Conservation (phyloP, 305 asterid genomes). For the Stenogyne calaminthoides region DNA sequence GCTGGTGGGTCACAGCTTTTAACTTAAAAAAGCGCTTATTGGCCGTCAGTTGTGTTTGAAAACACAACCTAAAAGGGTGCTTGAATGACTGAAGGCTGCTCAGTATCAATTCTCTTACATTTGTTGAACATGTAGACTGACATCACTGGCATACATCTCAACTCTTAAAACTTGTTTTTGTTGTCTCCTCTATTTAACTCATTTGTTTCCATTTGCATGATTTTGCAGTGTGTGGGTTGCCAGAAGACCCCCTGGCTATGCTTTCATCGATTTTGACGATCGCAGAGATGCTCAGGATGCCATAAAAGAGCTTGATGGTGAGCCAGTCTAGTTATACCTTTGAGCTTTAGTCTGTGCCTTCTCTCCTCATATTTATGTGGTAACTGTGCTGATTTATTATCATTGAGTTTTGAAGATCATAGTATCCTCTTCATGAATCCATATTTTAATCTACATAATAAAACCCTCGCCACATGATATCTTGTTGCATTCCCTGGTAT, state of each 20-base stretch:
- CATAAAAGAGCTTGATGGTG: slow-evolving; percentile 77
- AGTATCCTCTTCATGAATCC: background rate
- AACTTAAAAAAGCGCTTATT: no score
- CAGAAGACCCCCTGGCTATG: slow-evolving; percentile 95
- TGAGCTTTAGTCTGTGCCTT: background rate
- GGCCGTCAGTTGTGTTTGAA: no score
- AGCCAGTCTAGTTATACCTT: slow-evolving; percentile 4
- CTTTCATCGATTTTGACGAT: slow-evolving; percentile 89
- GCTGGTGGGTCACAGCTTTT: no score
- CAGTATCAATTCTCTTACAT: background rate
- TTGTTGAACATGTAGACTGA: background rate
- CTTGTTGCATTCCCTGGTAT: background rate
- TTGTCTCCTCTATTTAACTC: background rate
- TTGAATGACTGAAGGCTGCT: background rate
- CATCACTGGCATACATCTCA: background rate
- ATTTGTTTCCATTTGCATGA: background rate
- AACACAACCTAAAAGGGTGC: background rate
- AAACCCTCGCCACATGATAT: background rate
- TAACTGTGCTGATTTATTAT: background rate
- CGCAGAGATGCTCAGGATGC: slow-evolving; percentile 94
- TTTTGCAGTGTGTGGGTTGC: slow-evolving; percentile 93
- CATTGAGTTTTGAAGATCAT: background rate
- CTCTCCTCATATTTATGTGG: background rate
- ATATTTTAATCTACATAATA: background rate
- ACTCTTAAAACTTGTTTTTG: background rate